Evolutionary conservation across 805 yeast species (phyloP), one percentile per base, ranked within the genome.

Genomic region (Komagataella ulmi): DNA sequence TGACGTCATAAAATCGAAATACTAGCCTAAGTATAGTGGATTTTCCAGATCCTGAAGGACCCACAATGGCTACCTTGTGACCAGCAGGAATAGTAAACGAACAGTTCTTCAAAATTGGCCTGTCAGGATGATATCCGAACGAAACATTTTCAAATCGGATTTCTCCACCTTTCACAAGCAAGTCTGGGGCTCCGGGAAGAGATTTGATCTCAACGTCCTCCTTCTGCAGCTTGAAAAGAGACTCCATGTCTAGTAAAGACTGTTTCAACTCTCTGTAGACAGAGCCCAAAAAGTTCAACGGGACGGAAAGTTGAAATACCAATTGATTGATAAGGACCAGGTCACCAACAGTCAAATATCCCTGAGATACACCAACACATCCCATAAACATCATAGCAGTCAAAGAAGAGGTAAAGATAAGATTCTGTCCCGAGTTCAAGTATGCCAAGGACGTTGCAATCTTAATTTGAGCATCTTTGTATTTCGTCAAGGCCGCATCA

Each of bases 301-400:
- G 99, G 12, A 93, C 96, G 44, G 95, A 85, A 47, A 93, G 75
- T 70, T 93, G 99, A 74, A 93, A 93, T 14, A 93, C 98, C 52
- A 93, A 75, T 69, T 93, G 99, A 67, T 93, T 93, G 57, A 93
- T 91, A 54, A 93, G 72, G 18, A 93, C 98, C 61, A 93, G 73
- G 64, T 93, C 99, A 58, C 99, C 99, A 18, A 93, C 97, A 0
- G 95, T 84, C 52, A 93, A 70, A 0, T 79, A 66, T 0, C 96
- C 96, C 2, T 77, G 66, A 12, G 88, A 81, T n/a, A 93, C 93
- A 24, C 98, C 98, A 52, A 81, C 80, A 60, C 96, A 88, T 14
- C 97, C 97, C 95, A 93, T 83, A 65, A 87, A 93, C 99, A 93
- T 93, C 95, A 93, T 93, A 1, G 83, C 86, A 1, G 99, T 93